phyloP scores from a whole-genome alignment of 1,139 yeast genomes.

The Saccharomyces uvarum region DNA sequence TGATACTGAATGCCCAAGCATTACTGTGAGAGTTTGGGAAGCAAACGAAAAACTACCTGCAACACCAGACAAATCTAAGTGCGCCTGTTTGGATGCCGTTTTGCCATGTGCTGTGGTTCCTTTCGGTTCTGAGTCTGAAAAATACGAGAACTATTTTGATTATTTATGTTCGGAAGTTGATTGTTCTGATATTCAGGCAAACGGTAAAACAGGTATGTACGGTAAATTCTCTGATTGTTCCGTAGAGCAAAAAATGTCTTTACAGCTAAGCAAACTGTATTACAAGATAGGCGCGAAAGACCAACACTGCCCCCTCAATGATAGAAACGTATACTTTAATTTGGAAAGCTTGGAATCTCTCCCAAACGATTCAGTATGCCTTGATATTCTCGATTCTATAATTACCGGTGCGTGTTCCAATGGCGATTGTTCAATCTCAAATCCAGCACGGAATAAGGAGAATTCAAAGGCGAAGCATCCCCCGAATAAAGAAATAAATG shows the following conservation, averaged over 20 bases:
- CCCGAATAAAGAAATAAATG: neutral
- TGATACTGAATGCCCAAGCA: constrained; percentile 27
- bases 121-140: constrained; percentile 25
- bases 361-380: neutral
- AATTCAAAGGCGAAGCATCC: neutral
- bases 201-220: constrained; percentile 45
- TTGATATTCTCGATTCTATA: neutral
- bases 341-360: constrained; percentile 6
- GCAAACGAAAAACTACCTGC: constrained; percentile 44
- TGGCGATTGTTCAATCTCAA: neutral
- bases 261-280: constrained; percentile 45
- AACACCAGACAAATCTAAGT: constrained; percentile 46
- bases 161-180: constrained; percentile 45
- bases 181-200: constrained; percentile 44
- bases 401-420: neutral
- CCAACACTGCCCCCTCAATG: constrained; percentile 19
- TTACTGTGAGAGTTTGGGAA: constrained; percentile 32
- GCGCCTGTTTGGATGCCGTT: constrained; percentile 48
- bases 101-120: constrained; percentile 45
- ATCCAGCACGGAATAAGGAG: neutral
- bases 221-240: constrained; percentile 56
- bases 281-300: constrained; percentile 27
- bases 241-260: constrained; percentile 44
- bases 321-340: constrained; percentile 19
- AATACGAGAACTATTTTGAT: constrained; percentile 35